A percentile compares a stretch with the other conserved stretches of the same genome.
These are phyloP conservation scores for Cercospora sp. DNA, from an alignment of 2,329 filamentous ascomycete genomes.

Conservation along the genomic window DNA sequence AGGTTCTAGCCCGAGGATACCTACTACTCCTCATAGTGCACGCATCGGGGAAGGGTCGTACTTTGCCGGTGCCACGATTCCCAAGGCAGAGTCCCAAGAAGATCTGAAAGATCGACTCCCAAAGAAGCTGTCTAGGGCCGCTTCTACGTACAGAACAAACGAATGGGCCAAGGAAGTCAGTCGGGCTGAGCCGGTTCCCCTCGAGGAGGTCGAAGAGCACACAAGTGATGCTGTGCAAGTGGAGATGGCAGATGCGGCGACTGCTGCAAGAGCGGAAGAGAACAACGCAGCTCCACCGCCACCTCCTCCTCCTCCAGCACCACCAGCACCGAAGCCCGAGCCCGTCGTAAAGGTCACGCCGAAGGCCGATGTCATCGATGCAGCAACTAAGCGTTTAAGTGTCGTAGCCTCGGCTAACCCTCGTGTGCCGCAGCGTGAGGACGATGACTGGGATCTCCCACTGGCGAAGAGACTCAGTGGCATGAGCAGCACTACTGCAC, in stretches of 20 bases:
- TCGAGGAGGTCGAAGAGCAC: constrained; percentile 33
- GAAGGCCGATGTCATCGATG: background rate
- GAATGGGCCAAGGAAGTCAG: constrained; percentile 94
- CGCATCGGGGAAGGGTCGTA: constrained; percentile 12
- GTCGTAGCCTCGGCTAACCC: constrained; percentile 14
- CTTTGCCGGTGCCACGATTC: background rate
- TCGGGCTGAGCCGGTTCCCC: constrained; percentile 65
- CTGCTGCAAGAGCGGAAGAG: constrained; percentile 38
- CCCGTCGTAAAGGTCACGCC: constrained; percentile 4
- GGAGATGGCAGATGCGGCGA: constrained; percentile 49
- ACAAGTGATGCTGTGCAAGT: constrained; percentile 45
- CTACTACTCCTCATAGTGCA: constrained; percentile 10
- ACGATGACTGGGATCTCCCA: constrained; percentile 25
- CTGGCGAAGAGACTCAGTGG: constrained; percentile 19
- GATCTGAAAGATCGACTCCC: constrained; percentile 64
- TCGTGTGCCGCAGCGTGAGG: constrained; percentile 15
- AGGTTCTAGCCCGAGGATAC: constrained; percentile 2
- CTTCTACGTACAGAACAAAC: constrained; percentile 83
- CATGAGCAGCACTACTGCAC: constrained; percentile 24
- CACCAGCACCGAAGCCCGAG: constrained; percentile 1
- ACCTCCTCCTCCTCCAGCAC: constrained; percentile 20
- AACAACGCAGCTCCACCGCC: constrained; percentile 29
- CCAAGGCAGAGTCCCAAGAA: constrained; percentile 2
- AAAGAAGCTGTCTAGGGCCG: constrained; percentile 70
- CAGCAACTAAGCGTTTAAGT: constrained; percentile 1